Base-by-base conservation (phyloP, 169 alveolate genomes). In the Plasmodium relictum region DNA sequence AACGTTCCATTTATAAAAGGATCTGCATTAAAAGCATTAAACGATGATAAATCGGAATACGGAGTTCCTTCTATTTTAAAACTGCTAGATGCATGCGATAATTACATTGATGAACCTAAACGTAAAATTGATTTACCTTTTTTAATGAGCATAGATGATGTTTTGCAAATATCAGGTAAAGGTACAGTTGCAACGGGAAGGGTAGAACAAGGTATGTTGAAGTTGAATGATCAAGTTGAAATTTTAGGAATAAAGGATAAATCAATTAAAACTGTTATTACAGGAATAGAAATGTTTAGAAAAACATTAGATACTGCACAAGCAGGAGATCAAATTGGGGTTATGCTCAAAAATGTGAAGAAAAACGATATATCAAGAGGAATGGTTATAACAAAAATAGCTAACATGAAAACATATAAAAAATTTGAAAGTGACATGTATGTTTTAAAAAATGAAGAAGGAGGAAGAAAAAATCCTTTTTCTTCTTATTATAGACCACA, bases 281-380 rank as follows among this genome's bases (percentile, higher is more conserved):
- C 93, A 1, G 97, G 99, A 50, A 95, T 98, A 56, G 98, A 97
- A 88, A 97, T 98, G 96, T 98, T 97, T 95, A 94, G 97, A 78
- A 98, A 97, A 85, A 92, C 96, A 22, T 94, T 98, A 48, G 97
- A 96, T 70, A 95, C 95, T 59, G 99, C 98, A 31, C 97, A 96
- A 66, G 98, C 99, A 24, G 99, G 99, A 52, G 99, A 98, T 91
- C 98, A 97, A 88, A 97, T 97, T 37, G 99, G 99, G n/a, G 92
- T 97, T 37, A 91, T 98, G 86, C 92, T 97, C 26, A 96, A 98
- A 94, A 98, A 98, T 78, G 94, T 93, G 70, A 94, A 93, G 63
- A 95, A 92, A 92, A 98, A 96, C 87, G 98, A 97, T 88, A 85
- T 94, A 7, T 56, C 89, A 65, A 94, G 99, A 59, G 99, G 99